Evolutionary conservation across 805 yeast genomes (phyloP).

Genomic region (Isabelozyma gotoi): DNA sequence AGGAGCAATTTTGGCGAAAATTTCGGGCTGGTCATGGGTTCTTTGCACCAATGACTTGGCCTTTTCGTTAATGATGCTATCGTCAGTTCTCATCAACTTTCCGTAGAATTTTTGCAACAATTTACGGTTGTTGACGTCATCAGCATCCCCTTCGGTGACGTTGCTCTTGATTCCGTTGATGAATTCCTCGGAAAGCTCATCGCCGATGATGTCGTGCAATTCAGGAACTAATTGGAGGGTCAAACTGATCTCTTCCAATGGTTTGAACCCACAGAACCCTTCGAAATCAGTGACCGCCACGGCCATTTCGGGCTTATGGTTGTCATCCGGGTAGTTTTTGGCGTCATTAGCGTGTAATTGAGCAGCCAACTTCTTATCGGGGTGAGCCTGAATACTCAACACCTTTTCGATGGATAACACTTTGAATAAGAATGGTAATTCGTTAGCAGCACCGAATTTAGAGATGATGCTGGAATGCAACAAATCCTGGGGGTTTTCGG

Average conservation of each 20-base stretch:
- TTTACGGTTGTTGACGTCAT: constrained; percentile 57
- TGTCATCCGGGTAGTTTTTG: constrained; percentile 92
- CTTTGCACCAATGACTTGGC: constrained; percentile 68
- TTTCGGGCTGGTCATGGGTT: constrained; percentile 56
- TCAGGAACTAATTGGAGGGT: constrained; percentile 77
- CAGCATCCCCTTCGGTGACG: constrained; percentile 49
- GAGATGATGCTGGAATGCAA: constrained; percentile 59
- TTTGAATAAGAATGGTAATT: constrained; percentile 90
- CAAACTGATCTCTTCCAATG: constrained; percentile 70
- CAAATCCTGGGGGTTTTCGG: constrained; percentile 53
- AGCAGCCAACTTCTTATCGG: constrained; percentile 82
- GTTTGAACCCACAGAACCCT: constrained; percentile 98
- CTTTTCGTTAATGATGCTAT: constrained; percentile 50
- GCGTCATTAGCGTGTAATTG: constrained; percentile 82
- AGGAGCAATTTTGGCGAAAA: constrained; percentile 48
- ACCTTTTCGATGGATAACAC: constrained; percentile 92
- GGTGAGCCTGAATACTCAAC: constrained; percentile 95
- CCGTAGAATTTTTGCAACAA: constrained; percentile 76
- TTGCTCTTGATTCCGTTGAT: constrained; percentile 43
- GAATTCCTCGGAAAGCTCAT: constrained; percentile 55
- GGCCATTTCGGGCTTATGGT: constrained; percentile 99
- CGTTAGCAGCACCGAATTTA: constrained; percentile 67
- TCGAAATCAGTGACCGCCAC: constrained; percentile 94
- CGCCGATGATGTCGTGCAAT: constrained; percentile 68
- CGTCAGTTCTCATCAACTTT: constrained; percentile 81